Conservation (phyloP, 768 basidiomycete species). For the Tulasnella sp. region DNA sequence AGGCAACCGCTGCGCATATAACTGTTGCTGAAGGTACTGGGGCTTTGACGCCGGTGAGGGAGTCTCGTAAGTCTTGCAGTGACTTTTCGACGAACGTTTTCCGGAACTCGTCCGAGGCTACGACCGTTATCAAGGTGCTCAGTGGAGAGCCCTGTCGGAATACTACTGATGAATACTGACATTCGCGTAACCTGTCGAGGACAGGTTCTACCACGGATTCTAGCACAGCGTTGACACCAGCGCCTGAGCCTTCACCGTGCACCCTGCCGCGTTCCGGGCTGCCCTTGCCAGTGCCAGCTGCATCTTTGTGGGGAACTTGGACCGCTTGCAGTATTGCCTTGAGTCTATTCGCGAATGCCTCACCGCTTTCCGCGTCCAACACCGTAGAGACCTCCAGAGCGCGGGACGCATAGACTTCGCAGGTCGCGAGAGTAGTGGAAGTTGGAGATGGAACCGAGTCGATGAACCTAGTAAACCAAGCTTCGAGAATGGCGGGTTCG, state of each 20-base stretch:
- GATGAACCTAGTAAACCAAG: constrained; percentile 38
- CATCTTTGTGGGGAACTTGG: constrained; percentile 33
- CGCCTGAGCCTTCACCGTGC: constrained; percentile 25
- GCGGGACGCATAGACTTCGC: constrained; percentile 15
- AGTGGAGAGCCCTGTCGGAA: too few relatives aligned
- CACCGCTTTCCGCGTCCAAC: constrained; percentile 38
- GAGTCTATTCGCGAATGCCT: constrained; percentile 36
- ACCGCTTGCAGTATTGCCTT: constrained; percentile 48
- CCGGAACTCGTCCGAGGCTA: background rate
- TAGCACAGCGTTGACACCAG: constrained; percentile 6
- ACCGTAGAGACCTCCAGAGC: constrained; percentile 13
- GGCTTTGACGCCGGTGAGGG: background rate
- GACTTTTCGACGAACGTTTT: background rate
- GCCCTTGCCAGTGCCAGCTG: background rate
- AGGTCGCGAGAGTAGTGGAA: constrained; percentile 1
- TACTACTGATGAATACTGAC: background rate
- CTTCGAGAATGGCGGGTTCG: constrained; percentile 50
- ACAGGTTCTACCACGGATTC: constrained; percentile 17
- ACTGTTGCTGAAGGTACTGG: constrained; percentile 49
- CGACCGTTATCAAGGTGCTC: background rate
- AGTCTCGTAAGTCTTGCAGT: background rate
- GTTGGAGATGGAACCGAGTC: background rate
- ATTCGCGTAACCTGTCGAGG: constrained; percentile 8
- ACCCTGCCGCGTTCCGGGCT: background rate
- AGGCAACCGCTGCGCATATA: constrained; percentile 59